Evolutionary conservation across 768 basidiomycete genomes (phyloP).

Genomic region (Suillus subaureus): DNA sequence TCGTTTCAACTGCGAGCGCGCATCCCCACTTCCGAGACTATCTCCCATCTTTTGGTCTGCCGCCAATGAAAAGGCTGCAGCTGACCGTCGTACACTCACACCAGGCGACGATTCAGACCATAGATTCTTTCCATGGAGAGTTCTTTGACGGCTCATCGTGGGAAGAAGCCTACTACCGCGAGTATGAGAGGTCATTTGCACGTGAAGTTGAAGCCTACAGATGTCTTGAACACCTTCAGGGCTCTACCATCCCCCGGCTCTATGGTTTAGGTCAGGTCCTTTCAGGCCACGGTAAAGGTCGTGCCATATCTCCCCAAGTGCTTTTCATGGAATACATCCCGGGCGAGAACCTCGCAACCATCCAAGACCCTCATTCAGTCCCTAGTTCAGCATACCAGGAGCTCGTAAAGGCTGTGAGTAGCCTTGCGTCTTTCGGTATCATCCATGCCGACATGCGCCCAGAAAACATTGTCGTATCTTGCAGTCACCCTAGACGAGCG

Average conservation of each 20-base stretch:
- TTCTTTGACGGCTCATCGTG: neutral
- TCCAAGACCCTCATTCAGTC: neutral
- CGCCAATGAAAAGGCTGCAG: neutral
- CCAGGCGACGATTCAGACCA: neutral
- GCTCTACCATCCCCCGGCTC: neutral
- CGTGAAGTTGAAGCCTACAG: neutral
- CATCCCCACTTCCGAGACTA: neutral
- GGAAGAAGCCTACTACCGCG: neutral
- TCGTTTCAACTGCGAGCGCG: neutral
- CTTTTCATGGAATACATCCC: constrained; percentile 7
- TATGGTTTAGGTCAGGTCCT: constrained; percentile 3
- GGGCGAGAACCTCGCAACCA: neutral
- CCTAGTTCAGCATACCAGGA: neutral
- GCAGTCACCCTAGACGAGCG: neutral
- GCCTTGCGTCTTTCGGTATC: neutral
- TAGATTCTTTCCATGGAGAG: neutral
- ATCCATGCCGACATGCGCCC: neutral
- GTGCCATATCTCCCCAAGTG: constrained; percentile 3
- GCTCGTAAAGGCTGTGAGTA: neutral
- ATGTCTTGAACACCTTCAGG: neutral
- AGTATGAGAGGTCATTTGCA: neutral
- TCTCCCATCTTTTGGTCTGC: neutral
- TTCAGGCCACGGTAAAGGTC: neutral
- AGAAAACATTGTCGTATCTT: neutral
- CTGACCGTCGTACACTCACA: neutral